phyloP scores from a whole-genome alignment of 2,329 filamentous ascomycete species.

The Rutstroemia sp. region DNA sequence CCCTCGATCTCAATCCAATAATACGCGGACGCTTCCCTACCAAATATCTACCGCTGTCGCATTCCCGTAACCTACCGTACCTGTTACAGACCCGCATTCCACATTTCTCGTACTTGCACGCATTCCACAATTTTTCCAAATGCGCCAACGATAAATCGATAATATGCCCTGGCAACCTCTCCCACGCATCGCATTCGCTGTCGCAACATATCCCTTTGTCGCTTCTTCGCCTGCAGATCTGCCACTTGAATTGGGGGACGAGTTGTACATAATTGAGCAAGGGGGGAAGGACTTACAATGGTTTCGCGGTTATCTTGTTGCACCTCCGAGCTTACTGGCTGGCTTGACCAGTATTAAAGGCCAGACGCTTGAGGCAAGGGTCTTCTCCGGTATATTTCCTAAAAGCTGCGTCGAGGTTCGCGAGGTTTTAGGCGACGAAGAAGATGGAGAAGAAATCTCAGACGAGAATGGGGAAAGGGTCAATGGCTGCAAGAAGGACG shows the following conservation, averaged over 20 bases:
- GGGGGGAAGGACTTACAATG: conserved; percentile 78
- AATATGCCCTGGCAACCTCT: conserved; percentile 94
- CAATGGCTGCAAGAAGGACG: conserved; percentile 14
- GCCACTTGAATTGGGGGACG: conserved; percentile 94
- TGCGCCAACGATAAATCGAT: conserved; percentile 10
- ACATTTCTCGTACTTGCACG: background rate
- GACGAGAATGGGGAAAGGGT: background rate
- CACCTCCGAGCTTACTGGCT: conserved; percentile 85
- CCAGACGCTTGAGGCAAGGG: conserved; percentile 87
- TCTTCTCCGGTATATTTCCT: conserved; percentile 98
- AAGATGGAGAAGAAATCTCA: conserved; percentile 37
- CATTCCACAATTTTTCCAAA: conserved; percentile 5
- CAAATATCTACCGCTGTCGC: background rate
- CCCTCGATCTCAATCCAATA: too few species aligned
- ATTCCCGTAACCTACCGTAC: background rate
- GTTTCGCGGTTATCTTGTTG: conserved; percentile 92
- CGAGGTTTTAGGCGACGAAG: conserved; percentile 76
- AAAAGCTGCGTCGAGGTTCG: conserved; percentile 90
- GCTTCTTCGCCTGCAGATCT: conserved; percentile 83
- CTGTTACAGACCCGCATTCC: background rate
- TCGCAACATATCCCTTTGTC: conserved; percentile 90
- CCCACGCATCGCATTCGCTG: conserved; percentile 93
- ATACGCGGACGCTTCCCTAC: too few species aligned
- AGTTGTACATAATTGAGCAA: conserved; percentile 97
- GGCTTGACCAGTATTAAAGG: conserved; percentile 86